Evolutionary conservation across 352 stramenopile species (phyloP).

Genomic region (Pythium phragmitis): DNA sequence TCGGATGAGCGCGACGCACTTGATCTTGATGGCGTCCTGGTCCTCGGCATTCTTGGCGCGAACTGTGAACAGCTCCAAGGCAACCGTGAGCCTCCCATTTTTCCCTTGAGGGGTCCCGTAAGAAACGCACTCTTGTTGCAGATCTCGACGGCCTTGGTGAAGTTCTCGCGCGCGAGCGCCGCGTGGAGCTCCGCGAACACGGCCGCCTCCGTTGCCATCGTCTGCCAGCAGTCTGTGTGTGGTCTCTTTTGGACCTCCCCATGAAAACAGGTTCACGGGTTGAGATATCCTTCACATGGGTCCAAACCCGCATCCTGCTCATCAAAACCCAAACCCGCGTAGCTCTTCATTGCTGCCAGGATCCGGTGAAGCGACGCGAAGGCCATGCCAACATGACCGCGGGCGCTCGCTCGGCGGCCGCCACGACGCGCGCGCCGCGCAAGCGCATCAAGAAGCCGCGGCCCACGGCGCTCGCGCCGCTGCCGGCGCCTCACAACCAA

Average conservation of each 20-base stretch:
- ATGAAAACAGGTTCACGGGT: constrained; percentile 4
- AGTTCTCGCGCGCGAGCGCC: constrained; percentile 77
- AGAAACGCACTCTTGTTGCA: constrained; percentile 80
- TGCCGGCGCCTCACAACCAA: constrained; percentile 6
- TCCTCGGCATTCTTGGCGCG: constrained; percentile 72
- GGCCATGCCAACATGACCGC: constrained; percentile 14
- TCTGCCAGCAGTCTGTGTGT: neutral
- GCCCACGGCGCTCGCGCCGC: constrained; percentile 20
- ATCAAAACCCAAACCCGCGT: constrained; percentile 14
- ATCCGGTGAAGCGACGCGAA: constrained; percentile 2
- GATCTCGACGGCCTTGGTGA: constrained; percentile 72
- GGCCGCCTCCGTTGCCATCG: constrained; percentile 38
- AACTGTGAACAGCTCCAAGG: constrained; percentile 34
- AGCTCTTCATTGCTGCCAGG: neutral
- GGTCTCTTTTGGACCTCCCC: constrained; percentile 5
- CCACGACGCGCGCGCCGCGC: neutral
- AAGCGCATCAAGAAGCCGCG: neutral
- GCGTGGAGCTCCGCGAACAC: constrained; percentile 79
- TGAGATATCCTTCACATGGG: neutral
- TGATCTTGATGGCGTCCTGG: constrained; percentile 74
- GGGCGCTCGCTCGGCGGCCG: constrained; percentile 4
- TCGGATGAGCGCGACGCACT: constrained; percentile 80
- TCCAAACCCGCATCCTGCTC: neutral
- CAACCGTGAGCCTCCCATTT: neutral
- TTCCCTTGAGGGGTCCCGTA: neutral